Evolutionary conservation across 1,284 basidiomycete species (phyloP).

Genomic region (Golubevia sp.): DNA sequence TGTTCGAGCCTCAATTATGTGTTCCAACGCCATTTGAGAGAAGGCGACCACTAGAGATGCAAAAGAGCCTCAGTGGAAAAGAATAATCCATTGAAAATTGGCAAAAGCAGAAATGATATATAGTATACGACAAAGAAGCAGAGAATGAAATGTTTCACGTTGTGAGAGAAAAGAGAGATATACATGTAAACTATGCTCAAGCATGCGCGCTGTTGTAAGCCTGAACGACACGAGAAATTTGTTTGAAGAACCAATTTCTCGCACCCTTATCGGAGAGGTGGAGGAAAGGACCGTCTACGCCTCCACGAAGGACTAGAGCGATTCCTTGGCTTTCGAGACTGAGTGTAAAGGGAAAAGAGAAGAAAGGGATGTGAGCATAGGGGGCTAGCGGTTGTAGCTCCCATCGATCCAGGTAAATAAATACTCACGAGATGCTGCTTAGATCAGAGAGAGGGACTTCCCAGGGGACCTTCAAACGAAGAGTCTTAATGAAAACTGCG

Average conservation of each 20-base stretch:
- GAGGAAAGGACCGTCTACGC: slow-evolving; percentile 67
- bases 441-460: slow-evolving; percentile 86
- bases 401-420: not conserved
- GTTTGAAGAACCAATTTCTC: slow-evolving; percentile 68
- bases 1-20: no score
- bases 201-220: no score
- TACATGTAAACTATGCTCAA: no score
- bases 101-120: no score
- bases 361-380: not conserved
- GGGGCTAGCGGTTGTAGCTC: not conserved
- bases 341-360: not conserved
- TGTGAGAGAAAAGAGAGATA: no score
- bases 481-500: slow-evolving; percentile 86
- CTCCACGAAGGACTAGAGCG: slow-evolving; percentile 70
- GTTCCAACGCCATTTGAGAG: no score
- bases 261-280: slow-evolving; percentile 65
- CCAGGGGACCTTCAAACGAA: slow-evolving; percentile 85
- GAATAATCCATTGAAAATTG: no score
- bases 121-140: no score
- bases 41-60: no score
- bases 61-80: no score
- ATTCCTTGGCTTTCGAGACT: slow-evolving; percentile 48
- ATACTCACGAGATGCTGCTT: slow-evolving; percentile 72
- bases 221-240: slow-evolving; percentile 62
- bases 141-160: no score